Evolutionary conservation across 2,329 filamentous ascomycete genomes (phyloP), one percentile per base, ranked within the genome.

Genomic region (Rutstroemia sp.): DNA sequence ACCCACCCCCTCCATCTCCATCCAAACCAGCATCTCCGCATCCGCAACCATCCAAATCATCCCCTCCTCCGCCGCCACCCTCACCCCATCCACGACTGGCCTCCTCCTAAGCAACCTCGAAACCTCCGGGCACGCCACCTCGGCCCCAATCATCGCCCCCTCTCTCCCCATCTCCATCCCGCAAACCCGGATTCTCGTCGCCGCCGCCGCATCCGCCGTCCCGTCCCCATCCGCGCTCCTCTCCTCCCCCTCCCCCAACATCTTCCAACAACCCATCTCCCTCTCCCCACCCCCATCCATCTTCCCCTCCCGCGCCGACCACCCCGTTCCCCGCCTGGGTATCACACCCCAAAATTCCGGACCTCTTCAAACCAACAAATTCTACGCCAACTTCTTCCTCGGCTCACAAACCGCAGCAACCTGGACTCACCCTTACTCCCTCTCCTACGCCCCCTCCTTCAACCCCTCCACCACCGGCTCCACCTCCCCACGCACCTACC

Each of bases 381-480:
- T 91, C 69, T 89, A 88, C 64, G 78, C 85, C 63, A 94, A 94
- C 65, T 83, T 94, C 60, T 90, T 90, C 69, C 76, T 96, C 0
- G 87, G 84, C 4, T 78, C 78, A 45, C 90, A 95, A 69, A 80
- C 76, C 4, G 79, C 79, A 6, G 79, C 86, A 0, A 78, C 84
- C 0, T 96, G 86, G 72, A 85, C 87, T 0, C 86, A 91, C 66
- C 92, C 88, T 1, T 92, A 91, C 67, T 80, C 82, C 2, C 68
- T 92, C 17, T 72, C 78, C 17, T 91, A 87, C 86, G 78, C 79
- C 9, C 27, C 27, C 27, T 30, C 27, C 27, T 30, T 30, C 23
- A 23, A 23, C 23, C 23, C 23, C 23, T 23, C 23, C 27, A 9
- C 27, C 10, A 9, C 27, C 23, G 1, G 4, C 23, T 23, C 23